Percentiles rank a stretch among this genome's conserved stretches.
phyloP scores from a whole-genome alignment of 768 basidiomycete genomes.

The Leccinum arenicola region DNA sequence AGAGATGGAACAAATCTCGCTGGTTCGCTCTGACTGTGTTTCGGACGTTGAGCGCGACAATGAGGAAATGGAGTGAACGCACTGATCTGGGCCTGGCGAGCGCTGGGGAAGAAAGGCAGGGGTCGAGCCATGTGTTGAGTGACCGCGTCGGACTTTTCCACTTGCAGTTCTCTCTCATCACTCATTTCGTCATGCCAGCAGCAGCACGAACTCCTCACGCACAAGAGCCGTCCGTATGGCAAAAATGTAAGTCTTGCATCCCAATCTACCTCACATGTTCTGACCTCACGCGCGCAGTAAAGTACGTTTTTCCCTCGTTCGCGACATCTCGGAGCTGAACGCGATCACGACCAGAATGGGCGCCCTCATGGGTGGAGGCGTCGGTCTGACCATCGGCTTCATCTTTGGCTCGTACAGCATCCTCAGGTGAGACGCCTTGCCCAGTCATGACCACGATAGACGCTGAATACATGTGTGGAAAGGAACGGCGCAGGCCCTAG shows the following conservation, averaged over 20 bases:
- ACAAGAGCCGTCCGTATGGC: slow-evolving; percentile 66
- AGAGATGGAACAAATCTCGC: slow-evolving; percentile 75
- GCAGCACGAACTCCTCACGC: slow-evolving; percentile 34
- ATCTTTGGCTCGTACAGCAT: slow-evolving; percentile 95
- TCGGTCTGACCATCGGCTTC: slow-evolving; percentile 96
- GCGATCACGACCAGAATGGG: slow-evolving; percentile 65
- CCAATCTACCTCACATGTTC: neutral
- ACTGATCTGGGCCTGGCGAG: slow-evolving; percentile 89
- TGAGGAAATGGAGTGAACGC: slow-evolving; percentile 28
- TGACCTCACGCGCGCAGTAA: slow-evolving; percentile 44
- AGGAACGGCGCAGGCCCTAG: slow-evolving; percentile 91
- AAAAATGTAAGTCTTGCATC: slow-evolving; percentile 57
- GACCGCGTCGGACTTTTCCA: slow-evolving; percentile 4
- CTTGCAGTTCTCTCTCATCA: neutral
- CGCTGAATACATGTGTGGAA: slow-evolving; percentile 10
- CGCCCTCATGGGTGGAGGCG: slow-evolving; percentile 88
- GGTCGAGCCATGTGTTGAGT: slow-evolving; percentile 14
- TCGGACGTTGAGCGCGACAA: slow-evolving; percentile 8
- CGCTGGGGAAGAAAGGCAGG: slow-evolving; percentile 59
- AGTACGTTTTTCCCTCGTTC: slow-evolving; percentile 40
- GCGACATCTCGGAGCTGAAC: slow-evolving; percentile 6
- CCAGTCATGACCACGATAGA: neutral
- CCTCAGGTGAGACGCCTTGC: slow-evolving; percentile 58
- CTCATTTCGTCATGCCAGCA: slow-evolving; percentile 20
- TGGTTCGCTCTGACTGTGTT: slow-evolving; percentile 78